Evolutionary conservation across 805 yeast genomes (phyloP).

Genomic region (Suhomyces vadensis): DNA sequence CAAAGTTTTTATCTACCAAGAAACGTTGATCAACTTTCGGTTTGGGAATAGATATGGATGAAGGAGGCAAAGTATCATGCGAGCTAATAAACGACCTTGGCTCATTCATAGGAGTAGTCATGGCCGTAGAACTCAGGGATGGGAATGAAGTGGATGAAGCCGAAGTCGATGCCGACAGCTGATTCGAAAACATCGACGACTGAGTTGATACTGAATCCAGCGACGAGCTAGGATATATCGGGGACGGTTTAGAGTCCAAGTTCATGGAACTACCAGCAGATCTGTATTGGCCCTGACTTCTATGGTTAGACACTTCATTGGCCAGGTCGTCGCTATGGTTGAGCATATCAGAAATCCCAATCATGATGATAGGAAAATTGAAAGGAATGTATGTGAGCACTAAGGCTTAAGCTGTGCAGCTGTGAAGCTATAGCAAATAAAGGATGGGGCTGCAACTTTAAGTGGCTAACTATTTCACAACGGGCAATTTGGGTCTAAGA

Average conservation of each 20-base stretch:
- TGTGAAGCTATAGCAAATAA: not conserved
- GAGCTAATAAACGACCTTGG: not conserved
- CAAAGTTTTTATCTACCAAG: slow-evolving; percentile 11
- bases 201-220: not conserved
- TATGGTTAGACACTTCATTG: not conserved
- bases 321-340: slow-evolving; percentile 13
- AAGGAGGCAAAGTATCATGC: not conserved
- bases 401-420: not conserved
- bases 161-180: not conserved
- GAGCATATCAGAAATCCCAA: slow-evolving; percentile 21
- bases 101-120: not conserved
- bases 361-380: slow-evolving; percentile 10
- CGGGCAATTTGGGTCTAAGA: not conserved
- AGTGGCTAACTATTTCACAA: not conserved
- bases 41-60: slow-evolving; percentile 8
- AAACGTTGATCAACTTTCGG: slow-evolving; percentile 15
- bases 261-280: too few relatives aligned
- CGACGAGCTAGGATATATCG: not conserved
- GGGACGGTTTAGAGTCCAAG: not conserved
- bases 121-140: not conserved
- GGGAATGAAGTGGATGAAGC: not conserved
- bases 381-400: not conserved
- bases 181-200: not conserved
- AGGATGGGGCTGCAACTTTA: not conserved
- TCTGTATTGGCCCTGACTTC: too few relatives aligned